Evolutionary conservation across 2,329 filamentous ascomycete genomes (phyloP).

Genomic region (Rutstroemia sp.): DNA sequence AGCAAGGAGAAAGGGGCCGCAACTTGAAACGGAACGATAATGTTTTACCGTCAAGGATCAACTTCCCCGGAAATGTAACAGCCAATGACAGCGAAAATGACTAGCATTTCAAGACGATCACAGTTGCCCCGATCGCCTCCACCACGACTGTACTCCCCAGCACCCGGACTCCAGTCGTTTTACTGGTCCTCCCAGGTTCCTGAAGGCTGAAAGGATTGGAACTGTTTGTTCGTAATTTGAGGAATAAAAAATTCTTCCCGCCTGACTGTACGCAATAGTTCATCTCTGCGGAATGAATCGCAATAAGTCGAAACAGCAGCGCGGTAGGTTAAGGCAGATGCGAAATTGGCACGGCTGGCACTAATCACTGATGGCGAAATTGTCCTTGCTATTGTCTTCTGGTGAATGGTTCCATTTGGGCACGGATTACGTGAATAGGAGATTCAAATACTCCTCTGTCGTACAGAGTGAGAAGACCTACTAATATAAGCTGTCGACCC

Average conservation of each 20-base stretch:
- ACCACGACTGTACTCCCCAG: not conserved
- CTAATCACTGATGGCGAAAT: not conserved
- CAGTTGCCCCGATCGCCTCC: not conserved
- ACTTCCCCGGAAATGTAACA: not conserved
- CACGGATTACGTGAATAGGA: not conserved
- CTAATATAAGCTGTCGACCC: too few relatives aligned
- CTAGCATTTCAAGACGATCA: not conserved
- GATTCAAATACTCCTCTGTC: not conserved
- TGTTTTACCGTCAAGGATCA: conserved; percentile 1
- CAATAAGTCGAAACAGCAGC: not conserved
- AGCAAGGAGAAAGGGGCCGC: not conserved
- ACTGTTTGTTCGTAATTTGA: not conserved
- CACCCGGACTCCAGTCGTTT: not conserved
- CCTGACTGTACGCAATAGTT: not conserved
- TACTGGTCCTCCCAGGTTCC: not conserved
- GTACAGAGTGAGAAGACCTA: too few relatives aligned
- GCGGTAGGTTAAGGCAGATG: too few relatives aligned
- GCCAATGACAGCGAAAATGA: not conserved
- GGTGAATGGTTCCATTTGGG: not conserved
- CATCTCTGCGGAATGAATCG: not conserved
- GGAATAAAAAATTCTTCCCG: not conserved
- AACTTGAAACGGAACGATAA: conserved; percentile 7
- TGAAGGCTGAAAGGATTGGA: not conserved
- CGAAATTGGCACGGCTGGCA: not conserved
- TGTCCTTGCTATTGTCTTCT: too few relatives aligned